A percentile compares a stretch with the other conserved stretches of the same genome.
These are phyloP conservation scores for Fusarium aywerte DNA, from an alignment of 2,329 filamentous ascomycete genomes.

Conservation along the genomic window DNA sequence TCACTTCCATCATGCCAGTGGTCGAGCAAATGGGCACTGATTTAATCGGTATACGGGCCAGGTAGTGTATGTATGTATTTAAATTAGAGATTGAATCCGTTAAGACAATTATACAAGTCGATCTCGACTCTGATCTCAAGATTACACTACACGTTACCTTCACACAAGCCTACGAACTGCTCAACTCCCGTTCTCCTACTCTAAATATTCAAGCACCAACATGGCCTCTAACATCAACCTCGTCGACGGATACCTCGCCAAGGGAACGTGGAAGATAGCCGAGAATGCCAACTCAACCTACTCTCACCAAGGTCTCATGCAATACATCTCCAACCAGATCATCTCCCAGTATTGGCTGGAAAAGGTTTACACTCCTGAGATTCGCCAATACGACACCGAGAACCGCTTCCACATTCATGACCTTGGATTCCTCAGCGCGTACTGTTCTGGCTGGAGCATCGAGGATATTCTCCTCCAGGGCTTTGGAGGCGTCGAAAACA, in stretches of 20 bases:
- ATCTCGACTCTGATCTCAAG: neutral
- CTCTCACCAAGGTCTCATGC: slow-evolving; percentile 42
- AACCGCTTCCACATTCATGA: slow-evolving; percentile 44
- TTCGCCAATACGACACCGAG: slow-evolving; percentile 28
- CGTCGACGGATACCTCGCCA: slow-evolving; percentile 40
- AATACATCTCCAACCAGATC: slow-evolving; percentile 42
- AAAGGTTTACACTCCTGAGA: slow-evolving; percentile 39
- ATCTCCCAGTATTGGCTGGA: slow-evolving; percentile 43
- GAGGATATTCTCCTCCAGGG: slow-evolving; percentile 42
- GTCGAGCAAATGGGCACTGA: neutral
- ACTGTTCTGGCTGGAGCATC: slow-evolving; percentile 43
- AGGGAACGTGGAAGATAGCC: slow-evolving; percentile 39
- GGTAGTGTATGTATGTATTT: neutral
- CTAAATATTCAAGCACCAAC: neutral
- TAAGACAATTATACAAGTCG: rapidly evolving
- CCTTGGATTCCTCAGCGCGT: slow-evolving; percentile 41
- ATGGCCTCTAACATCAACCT: slow-evolving; percentile 29
- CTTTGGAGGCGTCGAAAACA: slow-evolving; percentile 41
- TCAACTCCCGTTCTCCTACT: neutral
- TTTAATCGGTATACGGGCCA: too few species aligned
- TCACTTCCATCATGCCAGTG: slow-evolving; percentile 18
- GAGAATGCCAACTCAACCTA: slow-evolving; percentile 45
- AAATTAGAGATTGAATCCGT: neutral
- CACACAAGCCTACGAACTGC: neutral
- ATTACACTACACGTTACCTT: neutral